Base-by-base conservation (phyloP, 805 yeast species). In the Starmerella sirachaensis region DNA sequence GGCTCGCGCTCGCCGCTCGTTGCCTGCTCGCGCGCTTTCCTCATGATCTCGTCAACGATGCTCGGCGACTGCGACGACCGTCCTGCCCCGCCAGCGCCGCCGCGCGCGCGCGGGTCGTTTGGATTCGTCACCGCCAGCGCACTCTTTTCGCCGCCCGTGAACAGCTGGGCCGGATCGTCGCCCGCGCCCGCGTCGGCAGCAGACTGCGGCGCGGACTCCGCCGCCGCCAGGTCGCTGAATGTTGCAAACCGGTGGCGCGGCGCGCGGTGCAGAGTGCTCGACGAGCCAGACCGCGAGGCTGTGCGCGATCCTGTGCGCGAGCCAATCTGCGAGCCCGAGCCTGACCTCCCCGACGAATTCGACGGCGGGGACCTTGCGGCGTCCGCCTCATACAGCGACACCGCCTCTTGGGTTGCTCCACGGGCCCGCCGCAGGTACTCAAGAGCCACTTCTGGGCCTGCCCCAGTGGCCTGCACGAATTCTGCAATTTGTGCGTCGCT, bases 101-200 rank as follows among this genome's bases (percentile, higher is more conserved):
- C n/a, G 21, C 45, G 30, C 30, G 40, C 35, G 25, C 36, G 20
- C 22, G 37, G 40, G 14, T 42, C 62, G 35, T 63, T 61, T 11
- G 85, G 86, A 52, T 78, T 76, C 53, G 79, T 84, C 12, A 79
- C 91, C 40, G 79, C 81, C 49, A 79, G 62, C 3, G 72, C 86
- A 4, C 82, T 74, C 56, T 78, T 78, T 53, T 79, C 86, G 37
- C 77, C 77, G 11, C 77, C 77, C 3, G 76, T 68, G 56, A 72
- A 57, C 51, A 60, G 51, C 56, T 68, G 50, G 44, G 67, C 64
- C 17, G 61, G 63, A 24, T 56, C 59, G 23, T 56, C 40, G 5
- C 43, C 31, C 7, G 24, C 7, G 12, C 18, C 20, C 17, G n/a
- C 45, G 41, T 13, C 46, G n/a, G 27, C 34, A 10, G 34, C 21